Conservation (phyloP, 257 asterid genomes). For the Fraxinus pennsylvanica region DNA sequence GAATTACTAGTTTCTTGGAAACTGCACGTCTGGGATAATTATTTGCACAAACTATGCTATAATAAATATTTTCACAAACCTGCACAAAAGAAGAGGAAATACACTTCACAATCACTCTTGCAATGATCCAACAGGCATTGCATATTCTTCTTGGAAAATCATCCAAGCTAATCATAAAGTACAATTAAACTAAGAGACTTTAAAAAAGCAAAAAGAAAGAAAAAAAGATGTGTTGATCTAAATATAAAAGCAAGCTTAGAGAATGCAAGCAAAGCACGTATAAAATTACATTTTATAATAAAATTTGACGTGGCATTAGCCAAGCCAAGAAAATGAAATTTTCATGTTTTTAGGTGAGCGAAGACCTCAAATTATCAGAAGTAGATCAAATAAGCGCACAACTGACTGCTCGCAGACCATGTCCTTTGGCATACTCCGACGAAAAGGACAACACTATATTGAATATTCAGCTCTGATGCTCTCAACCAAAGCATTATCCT, state of each 20-base stretch:
- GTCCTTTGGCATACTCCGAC: neutral
- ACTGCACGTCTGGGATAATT: conserved; percentile 25
- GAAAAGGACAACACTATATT: neutral
- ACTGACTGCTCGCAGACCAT: neutral
- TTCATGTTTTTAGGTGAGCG: neutral
- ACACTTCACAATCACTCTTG: neutral
- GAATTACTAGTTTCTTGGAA: conserved; percentile 15
- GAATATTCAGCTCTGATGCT: neutral
- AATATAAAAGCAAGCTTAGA: neutral
- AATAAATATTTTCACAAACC: conserved; percentile 24
- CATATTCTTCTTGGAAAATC: neutral
- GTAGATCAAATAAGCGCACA: neutral
- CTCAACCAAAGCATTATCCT: neutral
- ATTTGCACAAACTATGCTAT: conserved; percentile 12
- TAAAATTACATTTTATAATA: neutral
- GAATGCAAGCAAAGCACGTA: neutral
- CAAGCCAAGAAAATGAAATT: neutral
- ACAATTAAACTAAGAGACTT: neutral
- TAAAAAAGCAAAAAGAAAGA: neutral
- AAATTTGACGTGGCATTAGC: neutral
- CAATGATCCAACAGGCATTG: conserved; percentile 2
- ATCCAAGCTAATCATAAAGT: conserved; percentile 5
- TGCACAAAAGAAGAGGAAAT: conserved; percentile 14
- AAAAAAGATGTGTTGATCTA: neutral
- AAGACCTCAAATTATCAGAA: neutral